Conservation (phyloP, 768 basidiomycete genomes). For the Tylopilus balloui region DNA sequence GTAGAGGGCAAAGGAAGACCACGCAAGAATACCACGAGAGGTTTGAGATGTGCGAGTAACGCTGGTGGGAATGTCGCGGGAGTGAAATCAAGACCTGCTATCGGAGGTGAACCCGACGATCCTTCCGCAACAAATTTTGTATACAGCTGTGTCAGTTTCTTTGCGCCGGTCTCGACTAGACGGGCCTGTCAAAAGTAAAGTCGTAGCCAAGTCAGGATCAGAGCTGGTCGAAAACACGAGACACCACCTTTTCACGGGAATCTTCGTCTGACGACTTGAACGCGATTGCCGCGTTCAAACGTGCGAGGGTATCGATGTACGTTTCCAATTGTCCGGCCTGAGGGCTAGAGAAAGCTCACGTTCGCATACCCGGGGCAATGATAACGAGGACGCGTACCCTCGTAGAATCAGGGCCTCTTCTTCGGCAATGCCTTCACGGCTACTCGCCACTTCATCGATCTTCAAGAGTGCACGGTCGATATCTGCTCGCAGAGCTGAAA, state of each 20-base stretch:
- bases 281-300: constrained; percentile 73
- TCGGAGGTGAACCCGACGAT: constrained; percentile 68
- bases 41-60: constrained; percentile 50
- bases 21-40: constrained; percentile 66
- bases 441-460: constrained; percentile 75
- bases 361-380: neutral
- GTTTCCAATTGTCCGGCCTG: constrained; percentile 58
- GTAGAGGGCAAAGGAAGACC: constrained; percentile 72
- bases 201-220: neutral
- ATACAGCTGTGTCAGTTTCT: constrained; percentile 76
- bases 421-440: constrained; percentile 67
- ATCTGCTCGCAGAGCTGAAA: constrained; percentile 41
- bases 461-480: constrained; percentile 75
- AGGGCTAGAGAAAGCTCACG: constrained; percentile 43
- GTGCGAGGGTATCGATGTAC: constrained; percentile 71
- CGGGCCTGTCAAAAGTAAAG: constrained; percentile 41
- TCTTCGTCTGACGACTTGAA: constrained; percentile 63
- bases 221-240: neutral
- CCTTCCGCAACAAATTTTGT: constrained; percentile 88
- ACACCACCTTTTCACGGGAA: constrained; percentile 49
- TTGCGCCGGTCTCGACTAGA: constrained; percentile 76
- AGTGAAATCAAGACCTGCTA: constrained; percentile 53
- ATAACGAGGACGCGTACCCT: constrained; percentile 43
- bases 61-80: constrained; percentile 52
- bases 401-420: constrained; percentile 77